Conservation (phyloP, 2,329 filamentous ascomycete species). For the Cadophora sp. region DNA sequence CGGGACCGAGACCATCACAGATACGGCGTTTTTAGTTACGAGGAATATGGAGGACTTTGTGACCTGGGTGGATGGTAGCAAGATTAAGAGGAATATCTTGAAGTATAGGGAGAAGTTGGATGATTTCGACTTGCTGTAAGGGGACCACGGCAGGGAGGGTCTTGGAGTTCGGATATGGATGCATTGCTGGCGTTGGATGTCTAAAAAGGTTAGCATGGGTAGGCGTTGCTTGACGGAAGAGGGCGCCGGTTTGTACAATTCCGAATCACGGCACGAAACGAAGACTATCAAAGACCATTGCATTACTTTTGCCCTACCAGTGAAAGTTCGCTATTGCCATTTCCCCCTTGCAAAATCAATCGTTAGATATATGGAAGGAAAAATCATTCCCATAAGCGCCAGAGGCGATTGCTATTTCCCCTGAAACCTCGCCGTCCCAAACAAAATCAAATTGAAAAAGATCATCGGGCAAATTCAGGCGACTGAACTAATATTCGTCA, state of each 20-base stretch:
- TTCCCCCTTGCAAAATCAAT: background rate
- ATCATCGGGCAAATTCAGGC: background rate
- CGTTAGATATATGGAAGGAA: background rate
- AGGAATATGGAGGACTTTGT: conserved; percentile 94
- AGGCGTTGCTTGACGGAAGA: background rate
- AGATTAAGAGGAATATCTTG: conserved; percentile 96
- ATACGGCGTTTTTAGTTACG: conserved; percentile 88
- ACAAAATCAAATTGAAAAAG: background rate
- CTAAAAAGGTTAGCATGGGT: background rate
- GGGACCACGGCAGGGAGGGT: background rate
- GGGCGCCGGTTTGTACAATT: conserved; percentile 1
- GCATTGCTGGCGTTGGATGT: conserved; percentile 15
- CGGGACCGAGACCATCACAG: conserved; percentile 87
- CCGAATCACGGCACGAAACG: background rate
- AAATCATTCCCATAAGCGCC: background rate
- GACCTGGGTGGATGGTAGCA: conserved; percentile 94
- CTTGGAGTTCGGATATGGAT: conserved; percentile 16
- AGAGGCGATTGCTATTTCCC: background rate
- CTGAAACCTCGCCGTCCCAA: background rate
- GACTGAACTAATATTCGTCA: too few species aligned
- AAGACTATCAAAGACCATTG: background rate
- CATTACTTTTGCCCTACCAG: conserved; percentile 5
- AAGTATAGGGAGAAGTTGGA: conserved; percentile 94
- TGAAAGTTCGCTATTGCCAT: background rate
- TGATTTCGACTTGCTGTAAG: conserved; percentile 88